phyloP scores from a whole-genome alignment of 2,329 filamentous ascomycete species.

The Sporothrix brunneoviolacea region DNA sequence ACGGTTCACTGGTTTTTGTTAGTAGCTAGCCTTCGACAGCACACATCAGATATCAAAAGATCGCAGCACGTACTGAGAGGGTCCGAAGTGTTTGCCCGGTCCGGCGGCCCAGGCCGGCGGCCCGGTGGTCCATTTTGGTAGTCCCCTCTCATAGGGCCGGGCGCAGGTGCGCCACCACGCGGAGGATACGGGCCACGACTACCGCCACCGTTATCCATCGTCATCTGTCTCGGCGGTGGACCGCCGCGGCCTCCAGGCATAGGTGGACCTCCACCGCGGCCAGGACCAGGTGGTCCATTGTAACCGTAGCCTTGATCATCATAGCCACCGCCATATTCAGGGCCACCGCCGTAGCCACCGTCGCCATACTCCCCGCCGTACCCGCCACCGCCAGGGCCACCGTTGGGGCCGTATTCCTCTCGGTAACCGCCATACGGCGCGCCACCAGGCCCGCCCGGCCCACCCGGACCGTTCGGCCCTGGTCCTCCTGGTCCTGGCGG shows the following conservation, averaged over 20 bases:
- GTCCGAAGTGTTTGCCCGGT: constrained; percentile 34
- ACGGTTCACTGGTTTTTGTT: constrained; percentile 17
- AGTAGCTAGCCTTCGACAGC: too few species aligned
- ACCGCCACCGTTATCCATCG: constrained; percentile 26
- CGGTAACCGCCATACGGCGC: constrained; percentile 31
- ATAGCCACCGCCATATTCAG: constrained; percentile 31
- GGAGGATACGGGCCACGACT: constrained; percentile 33
- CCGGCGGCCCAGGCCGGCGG: constrained; percentile 30
- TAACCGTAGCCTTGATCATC: constrained; percentile 39
- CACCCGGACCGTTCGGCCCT: constrained; percentile 24
- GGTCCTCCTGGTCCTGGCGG: constrained; percentile 24
- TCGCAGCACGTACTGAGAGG: constrained; percentile 31
- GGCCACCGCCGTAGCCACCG: constrained; percentile 27
- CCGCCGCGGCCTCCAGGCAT: constrained; percentile 39
- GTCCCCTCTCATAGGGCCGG: constrained; percentile 29
- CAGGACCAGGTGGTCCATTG: constrained; percentile 35
- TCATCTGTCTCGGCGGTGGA: constrained; percentile 36
- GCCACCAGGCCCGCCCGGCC: constrained; percentile 14
- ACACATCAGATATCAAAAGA: too few species aligned
- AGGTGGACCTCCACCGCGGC: constrained; percentile 35
- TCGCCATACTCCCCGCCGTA: constrained; percentile 30
- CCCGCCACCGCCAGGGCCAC: not conserved
- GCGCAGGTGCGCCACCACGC: constrained; percentile 28
- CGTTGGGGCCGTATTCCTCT: not conserved
- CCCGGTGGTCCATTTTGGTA: constrained; percentile 28